Conservation (phyloP, 1,284 basidiomycete species). For the Pseudozyma tsukubaensis region DNA sequence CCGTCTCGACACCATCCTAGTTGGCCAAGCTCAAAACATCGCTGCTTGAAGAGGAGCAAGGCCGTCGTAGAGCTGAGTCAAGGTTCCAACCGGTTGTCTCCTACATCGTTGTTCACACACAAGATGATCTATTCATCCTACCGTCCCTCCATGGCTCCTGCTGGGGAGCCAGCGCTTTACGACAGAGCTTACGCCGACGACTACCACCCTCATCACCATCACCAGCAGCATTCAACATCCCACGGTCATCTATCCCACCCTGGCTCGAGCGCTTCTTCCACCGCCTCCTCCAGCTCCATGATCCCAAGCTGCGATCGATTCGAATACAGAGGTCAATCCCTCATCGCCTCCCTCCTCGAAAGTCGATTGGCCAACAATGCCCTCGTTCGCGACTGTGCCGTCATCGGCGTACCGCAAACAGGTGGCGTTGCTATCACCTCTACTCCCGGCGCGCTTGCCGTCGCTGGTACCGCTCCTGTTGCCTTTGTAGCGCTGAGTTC, state of each 20-base stretch:
- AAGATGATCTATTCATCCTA: conserved; percentile 32
- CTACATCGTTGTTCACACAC: not conserved
- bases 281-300: conserved; percentile 8
- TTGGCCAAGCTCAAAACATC: not conserved
- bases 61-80: not conserved
- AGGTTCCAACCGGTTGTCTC: too few species aligned
- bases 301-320: conserved; percentile 19
- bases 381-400: conserved; percentile 44
- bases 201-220: not conserved
- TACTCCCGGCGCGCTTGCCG: not conserved
- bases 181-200: conserved; percentile 10
- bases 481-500: conserved; percentile 40
- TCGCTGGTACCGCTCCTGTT: conserved; percentile 13
- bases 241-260: not conserved
- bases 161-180: conserved; percentile 4
- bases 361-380: conserved; percentile 19
- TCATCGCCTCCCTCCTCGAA: conserved; percentile 27
- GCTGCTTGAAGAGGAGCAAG: not conserved
- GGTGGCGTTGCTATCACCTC: conserved; percentile 18
- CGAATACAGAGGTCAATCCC: conserved; percentile 19
- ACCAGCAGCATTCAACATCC: not conserved
- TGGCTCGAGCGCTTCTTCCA: not conserved
- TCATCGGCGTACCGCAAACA: conserved; percentile 31
- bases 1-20: not conserved
- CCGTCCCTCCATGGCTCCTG: conserved; percentile 13